A percentile compares a stretch with the other conserved stretches of the same genome.
Conservation (phyloP, 164 flowering plant species). For the Stephania japonica region DNA sequence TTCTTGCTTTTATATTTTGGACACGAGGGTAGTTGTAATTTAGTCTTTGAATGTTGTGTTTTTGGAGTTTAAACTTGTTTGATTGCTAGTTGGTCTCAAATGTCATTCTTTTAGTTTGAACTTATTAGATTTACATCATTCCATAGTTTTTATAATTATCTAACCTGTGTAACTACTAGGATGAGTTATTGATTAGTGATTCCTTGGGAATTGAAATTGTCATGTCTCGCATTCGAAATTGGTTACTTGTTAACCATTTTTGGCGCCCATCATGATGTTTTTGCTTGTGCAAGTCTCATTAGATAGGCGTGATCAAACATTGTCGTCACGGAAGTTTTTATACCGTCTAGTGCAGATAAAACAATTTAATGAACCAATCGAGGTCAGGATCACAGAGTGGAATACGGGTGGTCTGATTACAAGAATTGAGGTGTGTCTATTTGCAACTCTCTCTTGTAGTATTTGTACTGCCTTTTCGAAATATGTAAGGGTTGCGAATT, state of each 20-base stretch:
- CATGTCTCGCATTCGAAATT: neutral
- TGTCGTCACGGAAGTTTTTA: neutral
- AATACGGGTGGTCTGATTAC: constrained; percentile 95
- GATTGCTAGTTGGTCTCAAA: neutral
- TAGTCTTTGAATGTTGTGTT: neutral
- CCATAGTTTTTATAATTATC: neutral
- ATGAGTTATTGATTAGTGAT: neutral
- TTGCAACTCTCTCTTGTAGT: too few relatives aligned
- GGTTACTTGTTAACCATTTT: neutral
- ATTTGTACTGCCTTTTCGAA: neutral
- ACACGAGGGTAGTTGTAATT: neutral
- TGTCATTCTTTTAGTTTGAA: neutral
- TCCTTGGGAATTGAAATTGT: neutral
- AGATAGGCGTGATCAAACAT: neutral
- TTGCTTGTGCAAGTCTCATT: neutral
- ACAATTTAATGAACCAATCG: constrained; percentile 80
- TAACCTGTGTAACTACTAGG: neutral
- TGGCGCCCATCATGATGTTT: neutral
- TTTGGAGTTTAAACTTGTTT: neutral
- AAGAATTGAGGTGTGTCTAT: constrained; percentile 77
- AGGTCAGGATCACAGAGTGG: constrained; percentile 87
- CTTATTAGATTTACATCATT: neutral
- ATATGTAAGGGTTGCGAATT: neutral
- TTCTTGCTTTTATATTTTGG: constrained; percentile 37
- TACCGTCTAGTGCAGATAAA: constrained; percentile 47